Conservation (phyloP, 768 basidiomycete species). For the Epithele typhae region DNA sequence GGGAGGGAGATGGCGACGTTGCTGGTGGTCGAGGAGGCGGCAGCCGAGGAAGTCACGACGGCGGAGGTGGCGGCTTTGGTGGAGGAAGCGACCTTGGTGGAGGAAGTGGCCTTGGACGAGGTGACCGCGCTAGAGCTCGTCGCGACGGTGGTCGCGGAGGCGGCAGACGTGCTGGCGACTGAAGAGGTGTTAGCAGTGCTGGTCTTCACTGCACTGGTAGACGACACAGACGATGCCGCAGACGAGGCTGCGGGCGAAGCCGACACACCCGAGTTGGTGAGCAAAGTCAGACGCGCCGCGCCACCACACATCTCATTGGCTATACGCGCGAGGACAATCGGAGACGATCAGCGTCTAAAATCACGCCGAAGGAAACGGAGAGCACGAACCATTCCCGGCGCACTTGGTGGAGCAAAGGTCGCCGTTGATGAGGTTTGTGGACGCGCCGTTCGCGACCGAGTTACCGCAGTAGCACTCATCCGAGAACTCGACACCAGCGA, state of each 20-base stretch:
- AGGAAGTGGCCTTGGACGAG: too few relatives aligned
- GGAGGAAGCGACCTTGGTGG: neutral
- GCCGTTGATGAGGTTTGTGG: slow-evolving; percentile 9
- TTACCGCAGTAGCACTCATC: slow-evolving; percentile 25
- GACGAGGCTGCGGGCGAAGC: neutral
- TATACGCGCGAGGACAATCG: neutral
- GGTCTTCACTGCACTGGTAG: neutral
- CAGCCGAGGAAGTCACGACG: too few relatives aligned
- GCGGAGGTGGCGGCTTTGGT: neutral
- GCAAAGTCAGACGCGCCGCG: slow-evolving; percentile 2
- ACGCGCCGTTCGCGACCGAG: slow-evolving; percentile 20
- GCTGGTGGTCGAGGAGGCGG: neutral
- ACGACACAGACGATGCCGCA: neutral
- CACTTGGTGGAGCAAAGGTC: slow-evolving; percentile 17
- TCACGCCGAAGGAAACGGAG: neutral
- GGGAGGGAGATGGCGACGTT: slow-evolving; percentile 1
- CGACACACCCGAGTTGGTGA: neutral
- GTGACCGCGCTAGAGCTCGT: neutral
- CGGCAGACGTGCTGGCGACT: slow-evolving; percentile 1
- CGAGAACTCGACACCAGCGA: slow-evolving; percentile 25
- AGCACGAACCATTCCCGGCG: slow-evolving; percentile 18
- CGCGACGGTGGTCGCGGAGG: slow-evolving; percentile 3
- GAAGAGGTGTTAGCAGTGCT: slow-evolving; percentile 1
- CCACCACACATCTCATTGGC: slow-evolving; percentile 13
- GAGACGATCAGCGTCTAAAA: neutral